phyloP scores from a whole-genome alignment of 2,329 filamentous ascomycete genomes.

The Canariomyces notabilis region DNA sequence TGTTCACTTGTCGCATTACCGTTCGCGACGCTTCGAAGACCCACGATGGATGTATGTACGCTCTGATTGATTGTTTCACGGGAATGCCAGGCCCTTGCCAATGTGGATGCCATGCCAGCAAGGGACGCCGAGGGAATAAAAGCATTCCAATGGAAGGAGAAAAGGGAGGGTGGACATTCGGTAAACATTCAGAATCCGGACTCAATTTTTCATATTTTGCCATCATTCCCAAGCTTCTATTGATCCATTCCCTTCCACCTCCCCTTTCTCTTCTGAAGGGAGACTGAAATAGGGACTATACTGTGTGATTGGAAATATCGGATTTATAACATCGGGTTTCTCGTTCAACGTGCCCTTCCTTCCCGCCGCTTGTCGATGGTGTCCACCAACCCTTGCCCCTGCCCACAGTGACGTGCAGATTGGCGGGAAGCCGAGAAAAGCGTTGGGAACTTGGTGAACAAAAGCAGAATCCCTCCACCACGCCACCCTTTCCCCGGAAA shows the following conservation, averaged over 20 bases:
- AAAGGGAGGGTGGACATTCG: too few species aligned
- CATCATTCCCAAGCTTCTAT: too few species aligned
- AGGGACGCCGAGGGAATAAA: background rate
- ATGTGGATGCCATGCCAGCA: background rate
- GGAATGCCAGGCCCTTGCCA: background rate
- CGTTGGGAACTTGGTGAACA: constrained; percentile 18
- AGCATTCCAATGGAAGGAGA: background rate
- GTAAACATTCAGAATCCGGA: background rate
- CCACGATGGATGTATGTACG: constrained; percentile 1
- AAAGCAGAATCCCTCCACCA: constrained; percentile 14
- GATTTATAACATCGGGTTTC: background rate
- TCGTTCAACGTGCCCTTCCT: background rate
- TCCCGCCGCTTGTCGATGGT: background rate
- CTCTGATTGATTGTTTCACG: constrained; percentile 2
- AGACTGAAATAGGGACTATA: too few species aligned
- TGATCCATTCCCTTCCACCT: background rate
- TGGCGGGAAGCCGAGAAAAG: constrained; percentile 17
- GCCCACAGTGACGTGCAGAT: constrained; percentile 18
- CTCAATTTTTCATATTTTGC: background rate
- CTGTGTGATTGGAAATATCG: too few species aligned
- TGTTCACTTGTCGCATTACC: background rate
- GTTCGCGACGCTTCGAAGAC: constrained; percentile 1
- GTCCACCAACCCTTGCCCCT: constrained; percentile 8
- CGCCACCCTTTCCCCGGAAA: constrained; percentile 9
- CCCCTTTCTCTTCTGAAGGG: too few species aligned